Evolutionary conservation across 2,329 filamentous ascomycete genomes (phyloP), one percentile per base, ranked within the genome.

Genomic region (Dendryphion nanum): DNA sequence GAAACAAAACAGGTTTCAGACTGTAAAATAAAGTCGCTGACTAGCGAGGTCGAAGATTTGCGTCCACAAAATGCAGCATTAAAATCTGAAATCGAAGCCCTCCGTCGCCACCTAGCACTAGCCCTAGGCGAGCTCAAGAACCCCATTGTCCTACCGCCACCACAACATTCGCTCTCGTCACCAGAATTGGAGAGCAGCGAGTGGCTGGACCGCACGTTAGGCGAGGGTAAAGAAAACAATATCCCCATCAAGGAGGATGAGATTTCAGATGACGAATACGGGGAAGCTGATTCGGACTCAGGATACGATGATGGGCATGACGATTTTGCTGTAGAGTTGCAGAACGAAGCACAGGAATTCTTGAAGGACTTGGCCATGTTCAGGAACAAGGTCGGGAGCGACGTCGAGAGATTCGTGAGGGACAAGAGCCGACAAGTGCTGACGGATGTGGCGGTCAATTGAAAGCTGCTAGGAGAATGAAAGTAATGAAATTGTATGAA

Each of bases 1-100:
- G 93, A 98, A 70, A 85, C 84, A 47, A 82, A 85, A 43, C 85
- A 94, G 64, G 86, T 97, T 12, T 84, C 86, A 19, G 91, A 97
- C 61, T 89, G 86, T 71, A 96, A 95, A 76, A 95, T 98, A 61
- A 83, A 89, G 51, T 88, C 85, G 47, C 71, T 98, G 37, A 85
- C 65, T 0, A 53, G 53, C 17, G 73, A 76, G 48, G 65, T 74
- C 8, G 73, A 76, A 29, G 70, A 74, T 42, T 53, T 75, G 14
- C 57, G 70, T 7, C 71, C 71, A 3, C 49, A 56, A 40, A 73
- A 72, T 41, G 48, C 86, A 64, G 90, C 86, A 2, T 82, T 76
- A 16, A 59, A 55, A 19, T 57, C 59, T 20, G 72, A 98, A 71
- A 96, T 95, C 47, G 91, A 96, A 59, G 86, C 90, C 0, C 69